phyloP scores from a whole-genome alignment of 2,329 filamentous ascomycete species.

The Fusarium sp. region DNA sequence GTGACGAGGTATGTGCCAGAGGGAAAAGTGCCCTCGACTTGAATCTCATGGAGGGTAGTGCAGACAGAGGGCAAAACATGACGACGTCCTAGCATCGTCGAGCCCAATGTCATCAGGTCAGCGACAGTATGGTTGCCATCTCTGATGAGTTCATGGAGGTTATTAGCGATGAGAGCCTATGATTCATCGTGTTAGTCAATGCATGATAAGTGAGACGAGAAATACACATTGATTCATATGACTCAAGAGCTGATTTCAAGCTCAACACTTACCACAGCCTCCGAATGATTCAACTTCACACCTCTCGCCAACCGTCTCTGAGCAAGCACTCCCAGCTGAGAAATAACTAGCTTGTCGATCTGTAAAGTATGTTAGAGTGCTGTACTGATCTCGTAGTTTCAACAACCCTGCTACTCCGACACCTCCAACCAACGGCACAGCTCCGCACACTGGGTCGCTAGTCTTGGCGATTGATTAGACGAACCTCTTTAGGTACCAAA shows the following conservation, averaged over 20 bases:
- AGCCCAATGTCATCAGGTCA: slow-evolving; percentile 92
- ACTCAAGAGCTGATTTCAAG: background rate
- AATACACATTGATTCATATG: background rate
- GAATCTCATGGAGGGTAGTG: slow-evolving; percentile 84
- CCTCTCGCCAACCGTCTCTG: slow-evolving; percentile 91
- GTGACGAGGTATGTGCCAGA: slow-evolving; percentile 95
- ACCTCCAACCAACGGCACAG: slow-evolving; percentile 27
- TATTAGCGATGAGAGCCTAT: slow-evolving; percentile 86
- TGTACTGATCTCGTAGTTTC: slow-evolving; percentile 5
- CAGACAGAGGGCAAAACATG: slow-evolving; percentile 90
- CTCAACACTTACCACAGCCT: slow-evolving; percentile 77
- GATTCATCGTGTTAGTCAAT: slow-evolving; percentile 18
- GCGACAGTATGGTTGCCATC: slow-evolving; percentile 95
- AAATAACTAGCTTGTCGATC: slow-evolving; percentile 97
- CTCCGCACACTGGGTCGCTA: slow-evolving; percentile 24
- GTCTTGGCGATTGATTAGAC: slow-evolving; percentile 44
- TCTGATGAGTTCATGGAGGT: slow-evolving; percentile 95
- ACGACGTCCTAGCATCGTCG: slow-evolving; percentile 92
- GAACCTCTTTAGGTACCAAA: slow-evolving; percentile 65
- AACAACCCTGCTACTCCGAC: slow-evolving; percentile 42
- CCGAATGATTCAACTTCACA: slow-evolving; percentile 89
- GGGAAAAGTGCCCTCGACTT: slow-evolving; percentile 94
- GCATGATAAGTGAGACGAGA: slow-evolving; percentile 1
- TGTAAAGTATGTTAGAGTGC: slow-evolving; percentile 57
- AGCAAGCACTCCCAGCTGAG: slow-evolving; percentile 88